These are phyloP conservation scores for Daldinia eschscholtzii DNA, from an alignment of 2,329 filamentous ascomycete genomes.

Conservation along the genomic window DNA sequence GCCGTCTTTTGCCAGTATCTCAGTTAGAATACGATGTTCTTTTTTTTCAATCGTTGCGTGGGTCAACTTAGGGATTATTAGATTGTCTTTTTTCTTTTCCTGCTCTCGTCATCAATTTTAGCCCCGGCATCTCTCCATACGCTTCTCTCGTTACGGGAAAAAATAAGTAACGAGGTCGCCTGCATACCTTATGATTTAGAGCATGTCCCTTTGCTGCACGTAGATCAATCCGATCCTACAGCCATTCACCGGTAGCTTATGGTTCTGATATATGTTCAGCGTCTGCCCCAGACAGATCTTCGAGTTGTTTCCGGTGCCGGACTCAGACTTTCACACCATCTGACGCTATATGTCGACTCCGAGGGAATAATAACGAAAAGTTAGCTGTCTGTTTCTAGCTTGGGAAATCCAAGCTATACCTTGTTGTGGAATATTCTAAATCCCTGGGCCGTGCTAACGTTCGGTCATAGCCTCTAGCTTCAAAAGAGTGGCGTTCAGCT, in stretches of 20 bases:
- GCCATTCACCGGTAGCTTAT: constrained; percentile 36
- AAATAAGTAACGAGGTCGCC: constrained; percentile 36
- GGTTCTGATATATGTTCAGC: constrained; percentile 41
- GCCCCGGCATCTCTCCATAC: constrained; percentile 27
- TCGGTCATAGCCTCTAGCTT: constrained; percentile 41
- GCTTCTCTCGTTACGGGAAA: constrained; percentile 30
- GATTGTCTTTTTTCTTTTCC: constrained; percentile 37
- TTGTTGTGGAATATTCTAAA: constrained; percentile 29
- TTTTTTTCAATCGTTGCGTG: constrained; percentile 29
- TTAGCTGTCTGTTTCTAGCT: constrained; percentile 23
- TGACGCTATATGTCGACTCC: constrained; percentile 34
- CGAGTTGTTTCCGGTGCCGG: constrained; percentile 32
- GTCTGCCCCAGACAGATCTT: constrained; percentile 35
- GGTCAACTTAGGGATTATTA: constrained; percentile 38
- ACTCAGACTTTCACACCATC: constrained; percentile 21
- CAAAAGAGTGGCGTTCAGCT: constrained; percentile 41
- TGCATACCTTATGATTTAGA: constrained; percentile 35
- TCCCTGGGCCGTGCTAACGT: constrained; percentile 35
- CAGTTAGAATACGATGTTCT: constrained; percentile 29
- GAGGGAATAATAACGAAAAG: constrained; percentile 32
- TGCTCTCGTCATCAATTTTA: constrained; percentile 36
- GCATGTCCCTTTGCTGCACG: constrained; percentile 29
- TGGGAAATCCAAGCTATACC: constrained; percentile 20
- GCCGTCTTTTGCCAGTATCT: constrained; percentile 40
- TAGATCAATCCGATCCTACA: constrained; percentile 39